Percentiles rank a stretch among this genome's conserved stretches.
phyloP scores from a whole-genome alignment of 2,329 filamentous ascomycete species.

The Raffaelea ambrosiae region DNA sequence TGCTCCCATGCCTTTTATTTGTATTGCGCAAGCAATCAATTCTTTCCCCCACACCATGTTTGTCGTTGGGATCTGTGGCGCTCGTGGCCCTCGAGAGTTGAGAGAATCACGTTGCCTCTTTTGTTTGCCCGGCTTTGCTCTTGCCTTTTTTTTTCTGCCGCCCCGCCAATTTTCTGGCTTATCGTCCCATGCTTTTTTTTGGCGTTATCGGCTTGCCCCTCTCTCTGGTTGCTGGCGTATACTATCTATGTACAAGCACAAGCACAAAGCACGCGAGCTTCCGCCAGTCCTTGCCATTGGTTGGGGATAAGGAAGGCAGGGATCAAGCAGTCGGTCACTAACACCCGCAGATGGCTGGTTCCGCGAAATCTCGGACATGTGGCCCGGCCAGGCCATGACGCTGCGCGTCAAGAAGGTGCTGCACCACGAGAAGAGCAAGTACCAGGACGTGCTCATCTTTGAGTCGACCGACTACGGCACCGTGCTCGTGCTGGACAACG shows the following conservation, averaged over 20 bases:
- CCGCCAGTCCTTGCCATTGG: not conserved
- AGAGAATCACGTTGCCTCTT: too few relatives aligned
- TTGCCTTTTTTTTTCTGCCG: too few relatives aligned
- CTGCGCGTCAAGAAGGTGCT: constrained; percentile 96
- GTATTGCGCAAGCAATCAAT: too few relatives aligned
- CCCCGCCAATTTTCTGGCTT: too few relatives aligned
- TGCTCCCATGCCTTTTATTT: not conserved
- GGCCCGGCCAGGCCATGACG: constrained; percentile 98
- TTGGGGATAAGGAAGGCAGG: too few relatives aligned
- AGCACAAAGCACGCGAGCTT: not conserved
- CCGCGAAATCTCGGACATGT: constrained; percentile 97
- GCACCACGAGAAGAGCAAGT: constrained; percentile 98
- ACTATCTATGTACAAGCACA: too few relatives aligned
- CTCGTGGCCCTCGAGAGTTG: too few relatives aligned
- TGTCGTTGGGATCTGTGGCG: too few relatives aligned
- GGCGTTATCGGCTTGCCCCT: not conserved
- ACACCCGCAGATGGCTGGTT: constrained; percentile 87
- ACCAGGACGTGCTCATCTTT: constrained; percentile 98
- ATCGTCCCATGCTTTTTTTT: too few relatives aligned
- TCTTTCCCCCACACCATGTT: too few relatives aligned
- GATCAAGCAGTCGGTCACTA: not conserved
- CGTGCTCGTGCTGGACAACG: constrained; percentile 95
- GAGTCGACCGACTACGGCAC: constrained; percentile 95
- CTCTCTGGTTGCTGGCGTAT: too few relatives aligned
- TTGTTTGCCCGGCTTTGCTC: too few relatives aligned